Base-by-base conservation (phyloP, 2,329 filamentous ascomycete genomes). In the Colletotrichum lentis region DNA sequence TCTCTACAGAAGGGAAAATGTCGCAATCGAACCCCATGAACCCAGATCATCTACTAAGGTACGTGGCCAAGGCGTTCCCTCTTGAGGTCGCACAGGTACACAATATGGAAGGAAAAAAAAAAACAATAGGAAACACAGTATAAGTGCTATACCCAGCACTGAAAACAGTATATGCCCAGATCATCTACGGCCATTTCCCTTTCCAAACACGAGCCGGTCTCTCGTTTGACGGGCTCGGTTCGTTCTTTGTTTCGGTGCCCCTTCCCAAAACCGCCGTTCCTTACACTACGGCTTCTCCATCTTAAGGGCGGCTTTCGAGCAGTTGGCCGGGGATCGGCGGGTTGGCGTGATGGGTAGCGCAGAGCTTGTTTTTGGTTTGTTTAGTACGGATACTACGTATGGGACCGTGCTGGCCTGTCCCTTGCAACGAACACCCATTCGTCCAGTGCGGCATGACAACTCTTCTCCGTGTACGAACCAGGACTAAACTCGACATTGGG, bases 381-480 rank as follows among this genome's bases (percentile, higher is more conserved):
- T 39, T n/a, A n/a, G n/a, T n/a, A n/a, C n/a, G n/a, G n/a, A n/a
- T n/a, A n/a, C n/a, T n/a, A n/a, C n/a, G n/a, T n/a, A n/a, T n/a
- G n/a, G n/a, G n/a, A 16, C 58, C 35, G 27, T 22, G n/a, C 58
- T 18, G 37, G 22, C 58, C 44, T 50, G 47, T 53, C 58, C 47
- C 35, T 31, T 53, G 35, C 41, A 39, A 50, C 31, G 31, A 35
- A 35, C 8, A 35, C 10, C 31, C 31, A 35, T 35, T 35, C 31
- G 43, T 50, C 22, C 20, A 46, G 44, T 60, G 57, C 57, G 46
- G 39, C 62, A 60, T 18, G 18, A 35, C 16, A 20, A 12, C 50
- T 20, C 49, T 12, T 20, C 46, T 52, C 49, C 49, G 27, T 24
- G 27, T 20, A n/a, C 50, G 10, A 18, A 18, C 22, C 24, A 12